A percentile compares a stretch with the other conserved stretches of the same genome.
Evolutionary conservation across 164 flowering plant species (phyloP).

Genomic region (Nymphaea colorata): DNA sequence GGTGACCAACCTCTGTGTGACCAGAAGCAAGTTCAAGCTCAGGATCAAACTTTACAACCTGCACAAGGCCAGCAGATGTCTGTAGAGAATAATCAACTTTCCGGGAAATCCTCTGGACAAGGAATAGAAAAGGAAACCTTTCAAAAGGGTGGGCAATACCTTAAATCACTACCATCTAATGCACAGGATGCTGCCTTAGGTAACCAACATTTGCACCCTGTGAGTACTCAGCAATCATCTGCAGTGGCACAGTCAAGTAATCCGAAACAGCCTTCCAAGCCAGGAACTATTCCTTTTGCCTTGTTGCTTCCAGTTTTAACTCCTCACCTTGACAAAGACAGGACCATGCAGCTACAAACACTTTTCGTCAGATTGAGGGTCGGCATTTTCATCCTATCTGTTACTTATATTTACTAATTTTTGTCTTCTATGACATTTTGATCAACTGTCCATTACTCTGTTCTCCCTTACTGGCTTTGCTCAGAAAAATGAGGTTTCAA

Average conservation of each 20-base stretch:
- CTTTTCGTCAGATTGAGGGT: constrained; percentile 65
- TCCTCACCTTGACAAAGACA: constrained; percentile 85
- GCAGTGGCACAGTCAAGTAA: constrained; percentile 25
- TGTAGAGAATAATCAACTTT: constrained; percentile 15
- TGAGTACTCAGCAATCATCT: constrained; percentile 33
- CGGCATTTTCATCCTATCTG: constrained; percentile 2
- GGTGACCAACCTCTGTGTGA: constrained; percentile 14
- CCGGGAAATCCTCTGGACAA: constrained; percentile 2
- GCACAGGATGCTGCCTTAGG: neutral
- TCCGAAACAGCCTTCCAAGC: constrained; percentile 26
- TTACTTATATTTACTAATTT: constrained; percentile 4
- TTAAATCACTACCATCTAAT: constrained; percentile 22
- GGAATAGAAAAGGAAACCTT: constrained; percentile 22
- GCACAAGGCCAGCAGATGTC: constrained; percentile 21
- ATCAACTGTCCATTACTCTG: neutral
- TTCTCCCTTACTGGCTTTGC: constrained; percentile 3
- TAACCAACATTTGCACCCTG: neutral
- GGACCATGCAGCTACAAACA: constrained; percentile 58
- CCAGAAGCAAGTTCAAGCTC: constrained; percentile 22
- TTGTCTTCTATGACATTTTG: constrained; percentile 1
- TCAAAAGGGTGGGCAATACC: constrained; percentile 22
- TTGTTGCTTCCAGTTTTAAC: constrained; percentile 53
- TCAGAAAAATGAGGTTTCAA: constrained; percentile 70
- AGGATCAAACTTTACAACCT: constrained; percentile 15
- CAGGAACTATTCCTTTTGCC: constrained; percentile 48